Evolutionary conservation across 2,329 filamentous ascomycete genomes (phyloP).

Genomic region (Dactylonectria estremocensis): DNA sequence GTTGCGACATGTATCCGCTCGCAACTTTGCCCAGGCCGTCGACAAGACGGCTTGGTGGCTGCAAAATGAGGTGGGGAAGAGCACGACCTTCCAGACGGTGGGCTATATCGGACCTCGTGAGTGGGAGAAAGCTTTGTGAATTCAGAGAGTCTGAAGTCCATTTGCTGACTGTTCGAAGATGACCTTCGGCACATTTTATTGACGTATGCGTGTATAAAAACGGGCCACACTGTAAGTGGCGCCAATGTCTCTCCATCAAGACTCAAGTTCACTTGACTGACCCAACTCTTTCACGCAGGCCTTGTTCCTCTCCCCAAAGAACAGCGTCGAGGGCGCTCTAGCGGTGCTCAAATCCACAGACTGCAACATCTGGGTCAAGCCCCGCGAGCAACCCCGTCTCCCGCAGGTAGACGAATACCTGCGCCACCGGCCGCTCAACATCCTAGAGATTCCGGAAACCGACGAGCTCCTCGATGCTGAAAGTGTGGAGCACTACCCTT

Average conservation of each 20-base stretch:
- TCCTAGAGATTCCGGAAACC: conserved; percentile 48
- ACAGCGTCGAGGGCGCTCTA: conserved; percentile 52
- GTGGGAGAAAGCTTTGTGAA: conserved; percentile 13
- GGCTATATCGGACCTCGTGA: conserved; percentile 55
- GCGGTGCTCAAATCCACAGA: conserved; percentile 51
- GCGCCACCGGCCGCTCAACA: conserved; percentile 43
- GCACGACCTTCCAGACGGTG: conserved; percentile 35
- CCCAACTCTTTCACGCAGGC: conserved; percentile 39
- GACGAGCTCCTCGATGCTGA: conserved; percentile 48
- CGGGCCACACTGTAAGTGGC: conserved; percentile 49
- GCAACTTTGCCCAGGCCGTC: conserved; percentile 45
- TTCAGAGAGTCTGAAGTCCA: too few relatives aligned
- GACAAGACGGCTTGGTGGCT: conserved; percentile 53
- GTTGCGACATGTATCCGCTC: conserved; percentile 47
- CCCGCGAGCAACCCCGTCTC: conserved; percentile 27
- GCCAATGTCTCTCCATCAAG: too few relatives aligned
- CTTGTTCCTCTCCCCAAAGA: conserved; percentile 53
- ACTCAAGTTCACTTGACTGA: too few relatives aligned
- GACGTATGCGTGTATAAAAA: conserved; percentile 53
- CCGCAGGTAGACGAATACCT: conserved; percentile 45
- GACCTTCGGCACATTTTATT: conserved; percentile 51
- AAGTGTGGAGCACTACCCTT: conserved; percentile 35
- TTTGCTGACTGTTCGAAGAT: conserved; percentile 35
- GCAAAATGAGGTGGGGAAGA: conserved; percentile 39
- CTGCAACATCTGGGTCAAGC: conserved; percentile 53